These are phyloP conservation scores for Metschnikowia noctiluminum DNA, from an alignment of 805 yeast genomes.

Conservation along the genomic window DNA sequence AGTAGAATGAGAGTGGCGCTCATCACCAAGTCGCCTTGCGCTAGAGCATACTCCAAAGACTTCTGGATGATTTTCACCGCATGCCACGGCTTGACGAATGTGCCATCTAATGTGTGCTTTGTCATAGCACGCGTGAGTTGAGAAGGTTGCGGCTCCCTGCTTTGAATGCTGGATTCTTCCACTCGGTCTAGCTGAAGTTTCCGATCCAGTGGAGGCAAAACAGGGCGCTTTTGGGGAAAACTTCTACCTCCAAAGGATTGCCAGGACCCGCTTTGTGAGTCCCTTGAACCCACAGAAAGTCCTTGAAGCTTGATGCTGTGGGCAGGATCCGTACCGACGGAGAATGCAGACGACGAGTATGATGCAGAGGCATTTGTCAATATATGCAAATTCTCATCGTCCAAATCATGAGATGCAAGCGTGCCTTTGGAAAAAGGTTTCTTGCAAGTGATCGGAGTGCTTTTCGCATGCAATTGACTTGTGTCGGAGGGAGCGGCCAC, in stretches of 20 bases:
- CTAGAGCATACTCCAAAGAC: slow-evolving; percentile 51
- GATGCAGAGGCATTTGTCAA: slow-evolving; percentile 19
- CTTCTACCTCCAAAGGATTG: slow-evolving; percentile 6
- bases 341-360: slow-evolving; percentile 11
- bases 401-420: slow-evolving; percentile 24
- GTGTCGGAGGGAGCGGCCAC: no score
- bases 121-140: slow-evolving; percentile 26
- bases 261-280: slow-evolving; percentile 7
- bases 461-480: not conserved
- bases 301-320: not conserved
- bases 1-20: slow-evolving; percentile 55
- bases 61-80: slow-evolving; percentile 47
- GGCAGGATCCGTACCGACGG: not conserved
- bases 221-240: not conserved
- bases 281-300: slow-evolving; percentile 9
- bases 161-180: slow-evolving; percentile 16
- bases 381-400: slow-evolving; percentile 32
- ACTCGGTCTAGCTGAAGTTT: slow-evolving; percentile 14
- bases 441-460: not conserved
- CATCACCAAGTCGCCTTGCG: slow-evolving; percentile 63
- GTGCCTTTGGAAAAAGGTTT: not conserved
- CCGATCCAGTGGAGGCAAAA: not conserved
- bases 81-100: slow-evolving; percentile 49
- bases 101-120: not conserved
- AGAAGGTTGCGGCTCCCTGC: slow-evolving; percentile 17